Percentiles rank a stretch among this genome's conserved stretches.
These are phyloP conservation scores for Clavispora asparagi DNA, from an alignment of 805 yeast species.

Conservation along the genomic window DNA sequence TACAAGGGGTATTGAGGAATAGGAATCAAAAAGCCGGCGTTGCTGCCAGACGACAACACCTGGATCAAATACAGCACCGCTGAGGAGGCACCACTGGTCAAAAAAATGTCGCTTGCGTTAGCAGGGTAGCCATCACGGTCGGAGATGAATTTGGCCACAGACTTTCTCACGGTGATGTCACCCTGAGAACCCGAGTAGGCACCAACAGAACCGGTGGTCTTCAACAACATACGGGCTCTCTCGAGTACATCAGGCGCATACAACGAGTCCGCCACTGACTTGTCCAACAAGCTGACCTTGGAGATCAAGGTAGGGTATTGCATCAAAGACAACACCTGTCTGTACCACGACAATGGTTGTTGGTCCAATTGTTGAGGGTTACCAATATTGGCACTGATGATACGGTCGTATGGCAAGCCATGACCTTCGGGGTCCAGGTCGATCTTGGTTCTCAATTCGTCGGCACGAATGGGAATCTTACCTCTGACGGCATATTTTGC, in stretches of 20 bases:
- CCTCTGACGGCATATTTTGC: conserved; percentile 98
- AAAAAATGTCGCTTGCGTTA: conserved; percentile 65
- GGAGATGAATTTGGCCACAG: conserved; percentile 76
- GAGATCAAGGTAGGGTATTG: conserved; percentile 74
- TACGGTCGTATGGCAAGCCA: conserved; percentile 68
- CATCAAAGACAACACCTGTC: conserved; percentile 81
- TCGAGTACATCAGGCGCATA: conserved; percentile 65
- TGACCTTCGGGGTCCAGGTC: conserved; percentile 42
- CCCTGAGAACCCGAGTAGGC: conserved; percentile 97
- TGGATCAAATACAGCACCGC: conserved; percentile 81
- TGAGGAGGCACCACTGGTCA: conserved; percentile 93
- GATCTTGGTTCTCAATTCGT: conserved; percentile 62
- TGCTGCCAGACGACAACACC: conserved; percentile 59
- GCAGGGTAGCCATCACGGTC: conserved; percentile 70
- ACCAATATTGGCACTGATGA: conserved; percentile 91
- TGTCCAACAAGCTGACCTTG: conserved; percentile 15
- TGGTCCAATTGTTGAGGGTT: conserved; percentile 97
- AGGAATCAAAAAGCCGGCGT: conserved; percentile 82
- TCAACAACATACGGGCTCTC: conserved; percentile 61
- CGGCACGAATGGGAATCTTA: conserved; percentile 88
- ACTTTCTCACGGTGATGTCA: conserved; percentile 59
- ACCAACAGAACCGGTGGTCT: conserved; percentile 76
- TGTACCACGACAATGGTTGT: conserved; percentile 88
- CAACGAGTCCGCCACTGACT: conserved; percentile 21
- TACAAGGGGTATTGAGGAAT: conserved; percentile 98